Base-by-base conservation (phyloP, 2,329 filamentous ascomycete species). In the Epichloe scottii region DNA sequence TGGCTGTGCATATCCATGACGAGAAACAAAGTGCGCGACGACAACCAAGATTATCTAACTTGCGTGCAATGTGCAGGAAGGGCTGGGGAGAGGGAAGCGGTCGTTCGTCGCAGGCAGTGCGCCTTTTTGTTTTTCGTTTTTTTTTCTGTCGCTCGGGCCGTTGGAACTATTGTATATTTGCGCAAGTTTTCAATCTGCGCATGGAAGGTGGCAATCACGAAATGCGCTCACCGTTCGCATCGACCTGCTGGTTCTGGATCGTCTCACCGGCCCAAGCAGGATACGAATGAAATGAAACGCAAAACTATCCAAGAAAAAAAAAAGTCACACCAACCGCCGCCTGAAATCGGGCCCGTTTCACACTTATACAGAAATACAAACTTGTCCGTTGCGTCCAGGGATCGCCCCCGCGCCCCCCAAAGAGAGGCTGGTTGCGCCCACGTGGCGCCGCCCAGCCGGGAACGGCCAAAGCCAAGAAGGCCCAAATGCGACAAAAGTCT, bases 1-100 rank as follows among this genome's bases (percentile, higher is more conserved):
- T 58, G 56, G 37, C 44, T 50, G 53, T 62, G 58, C 49, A 49
- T 49, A 23, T 60, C 52, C 62, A 64, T 64, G 33, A 15, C 55
- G 17, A n/a, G 19, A 17, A 7, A 8, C 11, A 30, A 12, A n/a
- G 14, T 5, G 35, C 5, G 15, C 12, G 15, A 38, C 12, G 15
- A n/a, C 35, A 38, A n/a, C 35, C 2, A 6, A 38, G 15, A 37
- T n/a, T n/a, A n/a, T n/a, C n/a, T n/a, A n/a, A 14, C 12, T 5
- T 14, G 35, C 3, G 14, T 5, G 15, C 35, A 38, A 38, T 14
- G 15, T 14, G 5, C 12, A 15, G n/a, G 3, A 38, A 30, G 26
- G 26, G 8, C 26, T 4, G 26, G 26, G 26, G 26, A 26, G 7
- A 26, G 26, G 26, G 26, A 30, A 10, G 26, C 26, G 7, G 26